Conservation (phyloP, 2,329 filamentous ascomycete genomes). For the Drechslerella dactyloides region DNA sequence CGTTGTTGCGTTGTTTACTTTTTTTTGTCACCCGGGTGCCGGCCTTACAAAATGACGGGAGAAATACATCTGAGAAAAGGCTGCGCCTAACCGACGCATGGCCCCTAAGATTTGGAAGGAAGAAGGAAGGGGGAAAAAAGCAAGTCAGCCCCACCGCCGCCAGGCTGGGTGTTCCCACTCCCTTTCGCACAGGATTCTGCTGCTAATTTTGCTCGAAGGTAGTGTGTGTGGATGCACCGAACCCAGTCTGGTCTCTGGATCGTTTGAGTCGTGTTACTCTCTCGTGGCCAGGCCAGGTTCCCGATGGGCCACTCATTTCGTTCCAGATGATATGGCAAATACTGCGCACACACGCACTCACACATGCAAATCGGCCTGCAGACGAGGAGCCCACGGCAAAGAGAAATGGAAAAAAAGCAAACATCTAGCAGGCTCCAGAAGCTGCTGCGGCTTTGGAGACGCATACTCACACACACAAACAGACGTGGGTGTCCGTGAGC, state of each 20-base stretch:
- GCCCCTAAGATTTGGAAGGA: conserved; percentile 50
- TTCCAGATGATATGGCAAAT: conserved; percentile 47
- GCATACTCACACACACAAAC: conserved; percentile 51
- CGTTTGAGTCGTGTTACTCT: conserved; percentile 50
- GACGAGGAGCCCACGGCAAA: too few species aligned
- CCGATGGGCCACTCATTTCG: conserved; percentile 48
- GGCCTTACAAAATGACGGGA: conserved; percentile 35
- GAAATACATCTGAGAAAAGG: conserved; percentile 25
- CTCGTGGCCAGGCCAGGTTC: conserved; percentile 49
- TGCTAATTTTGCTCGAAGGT: conserved; percentile 47
- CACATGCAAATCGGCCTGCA: conserved; percentile 22
- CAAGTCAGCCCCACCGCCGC: conserved; percentile 8
- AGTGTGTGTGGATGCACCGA: conserved; percentile 27
- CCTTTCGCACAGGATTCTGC: conserved; percentile 46
- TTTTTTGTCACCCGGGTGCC: too few species aligned
- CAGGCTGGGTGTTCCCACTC: conserved; percentile 20
- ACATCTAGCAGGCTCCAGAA: conserved; percentile 42
- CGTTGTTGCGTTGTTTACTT: too few species aligned
- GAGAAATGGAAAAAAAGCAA: conserved; percentile 17
- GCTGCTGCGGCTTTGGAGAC: conserved; percentile 51
- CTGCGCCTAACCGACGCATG: conserved; percentile 48
- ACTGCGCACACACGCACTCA: conserved; percentile 30
- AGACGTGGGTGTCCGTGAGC: conserved; percentile 27
- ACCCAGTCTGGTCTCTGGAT: conserved; percentile 47
- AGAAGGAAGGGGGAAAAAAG: conserved; percentile 4